Evolutionary conservation across 176 grass and related monocot species (phyloP).

Genomic region (Triticum timopheevii): DNA sequence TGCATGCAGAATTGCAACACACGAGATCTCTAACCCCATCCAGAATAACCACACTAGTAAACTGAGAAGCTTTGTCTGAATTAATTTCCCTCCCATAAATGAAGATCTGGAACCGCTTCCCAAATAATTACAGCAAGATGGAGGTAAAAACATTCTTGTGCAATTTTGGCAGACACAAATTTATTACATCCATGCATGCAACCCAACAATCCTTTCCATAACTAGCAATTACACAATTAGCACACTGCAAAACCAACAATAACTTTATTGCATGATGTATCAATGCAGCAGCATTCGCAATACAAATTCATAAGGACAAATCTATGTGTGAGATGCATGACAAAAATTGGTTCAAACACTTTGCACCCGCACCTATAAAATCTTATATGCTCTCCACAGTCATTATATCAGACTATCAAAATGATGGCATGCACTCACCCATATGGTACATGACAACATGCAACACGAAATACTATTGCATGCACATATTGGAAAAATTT

Average conservation of each 20-base stretch:
- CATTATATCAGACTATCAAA: background rate
- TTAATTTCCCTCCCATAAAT: background rate
- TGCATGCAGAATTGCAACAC: background rate
- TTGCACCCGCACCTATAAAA: background rate
- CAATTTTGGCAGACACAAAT: background rate
- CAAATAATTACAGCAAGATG: background rate
- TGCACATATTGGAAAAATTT: background rate
- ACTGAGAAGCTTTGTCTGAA: background rate
- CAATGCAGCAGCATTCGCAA: background rate
- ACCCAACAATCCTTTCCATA: background rate
- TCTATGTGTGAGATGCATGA: background rate
- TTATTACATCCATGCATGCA: background rate
- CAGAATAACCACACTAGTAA: background rate
- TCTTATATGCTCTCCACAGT: background rate
- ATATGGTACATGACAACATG: background rate
- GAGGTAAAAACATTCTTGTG: background rate
- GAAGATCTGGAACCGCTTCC: background rate
- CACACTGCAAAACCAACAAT: background rate
- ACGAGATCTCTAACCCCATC: background rate
- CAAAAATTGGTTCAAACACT: background rate
- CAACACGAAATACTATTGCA: background rate
- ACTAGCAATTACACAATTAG: background rate
- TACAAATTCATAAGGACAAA: background rate
- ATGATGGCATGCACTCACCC: background rate
- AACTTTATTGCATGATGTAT: background rate